Conservation (phyloP, 129 eudicot species). For the Ambrosia artemisiifolia region DNA sequence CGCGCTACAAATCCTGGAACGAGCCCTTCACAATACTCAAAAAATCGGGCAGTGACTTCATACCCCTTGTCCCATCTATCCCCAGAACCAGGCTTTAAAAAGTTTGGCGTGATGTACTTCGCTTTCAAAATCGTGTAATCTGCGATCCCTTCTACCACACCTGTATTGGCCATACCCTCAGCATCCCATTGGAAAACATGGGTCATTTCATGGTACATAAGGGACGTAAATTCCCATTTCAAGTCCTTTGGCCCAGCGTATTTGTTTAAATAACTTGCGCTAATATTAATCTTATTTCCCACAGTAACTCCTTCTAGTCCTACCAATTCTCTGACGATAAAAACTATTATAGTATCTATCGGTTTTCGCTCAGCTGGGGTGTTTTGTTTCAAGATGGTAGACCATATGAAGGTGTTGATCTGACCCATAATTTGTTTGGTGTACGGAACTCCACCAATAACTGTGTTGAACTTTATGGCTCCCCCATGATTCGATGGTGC, state of each 20-base stretch:
- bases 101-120: background rate
- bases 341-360: background rate
- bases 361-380: conserved; percentile 7
- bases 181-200: conserved; percentile 35
- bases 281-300: conserved; percentile 18
- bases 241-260: conserved; percentile 3
- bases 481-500: background rate
- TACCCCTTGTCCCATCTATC: conserved; percentile 19
- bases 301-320: background rate
- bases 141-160: conserved; percentile 20
- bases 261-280: background rate
- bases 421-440: conserved; percentile 5
- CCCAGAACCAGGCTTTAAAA: conserved; percentile 7
- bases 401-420: conserved; percentile 6
- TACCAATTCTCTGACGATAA: background rate
- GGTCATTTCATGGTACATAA: no score
- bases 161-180: conserved; percentile 1
- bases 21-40: conserved; percentile 23
- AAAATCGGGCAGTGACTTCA: conserved; percentile 21
- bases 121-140: conserved; percentile 17
- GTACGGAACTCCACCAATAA: conserved; percentile 15
- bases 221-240: conserved; percentile 17
- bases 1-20: conserved; percentile 3
- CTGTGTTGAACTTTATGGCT: background rate
- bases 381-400: background rate